phyloP scores from a whole-genome alignment of 1,284 basidiomycete species.

The Ustilago sp. region DNA sequence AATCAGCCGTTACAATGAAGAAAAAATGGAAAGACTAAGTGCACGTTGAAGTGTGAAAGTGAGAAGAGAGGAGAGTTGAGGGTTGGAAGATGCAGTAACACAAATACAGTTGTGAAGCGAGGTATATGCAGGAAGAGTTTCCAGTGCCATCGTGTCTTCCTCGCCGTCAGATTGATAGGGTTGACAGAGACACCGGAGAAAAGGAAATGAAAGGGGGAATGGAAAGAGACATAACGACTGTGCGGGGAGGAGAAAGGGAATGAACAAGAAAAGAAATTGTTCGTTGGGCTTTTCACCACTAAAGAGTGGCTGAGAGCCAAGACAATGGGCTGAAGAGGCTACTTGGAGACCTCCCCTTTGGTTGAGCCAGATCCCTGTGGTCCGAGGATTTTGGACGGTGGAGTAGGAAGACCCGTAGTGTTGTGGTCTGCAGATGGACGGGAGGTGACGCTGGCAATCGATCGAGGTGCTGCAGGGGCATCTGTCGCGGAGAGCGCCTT shows the following conservation, averaged over 20 bases:
- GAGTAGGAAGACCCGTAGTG: constrained; percentile 39
- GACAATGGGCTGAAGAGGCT: constrained; percentile 9
- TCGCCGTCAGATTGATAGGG: too few species aligned
- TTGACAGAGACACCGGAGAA: neutral
- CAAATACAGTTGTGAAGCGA: constrained; percentile 7
- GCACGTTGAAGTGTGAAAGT: constrained; percentile 1
- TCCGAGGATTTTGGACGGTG: constrained; percentile 47
- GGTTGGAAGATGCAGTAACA: constrained; percentile 7
- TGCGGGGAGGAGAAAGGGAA: neutral
- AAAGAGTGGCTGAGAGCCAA: neutral
- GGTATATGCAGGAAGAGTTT: constrained; percentile 32
- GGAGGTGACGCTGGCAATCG: constrained; percentile 24
- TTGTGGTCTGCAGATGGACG: constrained; percentile 16
- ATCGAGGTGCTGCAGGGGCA: constrained; percentile 13
- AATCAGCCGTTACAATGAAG: constrained; percentile 45
- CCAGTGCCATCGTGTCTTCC: neutral
- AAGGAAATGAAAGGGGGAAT: constrained; percentile 4
- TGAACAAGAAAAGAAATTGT: constrained; percentile 23
- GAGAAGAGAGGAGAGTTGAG: neutral
- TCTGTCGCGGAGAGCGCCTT: constrained; percentile 37
- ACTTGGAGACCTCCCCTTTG: constrained; percentile 6
- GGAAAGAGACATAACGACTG: constrained; percentile 5
- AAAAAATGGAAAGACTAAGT: neutral
- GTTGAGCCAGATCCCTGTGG: constrained; percentile 12
- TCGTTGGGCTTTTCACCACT: constrained; percentile 18